Percentiles rank a stretch among this genome's conserved stretches.
phyloP scores from a whole-genome alignment of 768 basidiomycete genomes.

The Termitomyces sp. region DNA sequence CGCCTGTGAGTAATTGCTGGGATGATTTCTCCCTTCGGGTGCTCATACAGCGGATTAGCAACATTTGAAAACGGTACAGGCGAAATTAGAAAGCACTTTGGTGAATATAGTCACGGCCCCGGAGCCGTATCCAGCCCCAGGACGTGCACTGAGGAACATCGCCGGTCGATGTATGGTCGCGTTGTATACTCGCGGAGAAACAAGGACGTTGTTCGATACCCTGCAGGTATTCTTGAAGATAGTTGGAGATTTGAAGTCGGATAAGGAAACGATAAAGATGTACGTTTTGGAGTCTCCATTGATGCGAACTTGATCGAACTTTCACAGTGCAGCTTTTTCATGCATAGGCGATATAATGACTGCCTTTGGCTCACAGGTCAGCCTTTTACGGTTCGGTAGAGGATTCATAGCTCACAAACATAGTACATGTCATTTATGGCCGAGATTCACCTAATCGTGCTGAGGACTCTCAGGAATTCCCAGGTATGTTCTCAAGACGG shows the following conservation, averaged over 20 bases:
- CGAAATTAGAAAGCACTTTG: constrained; percentile 54
- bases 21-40: background rate
- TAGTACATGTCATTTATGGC: constrained; percentile 96
- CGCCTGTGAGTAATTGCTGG: constrained; percentile 41
- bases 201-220: constrained; percentile 82
- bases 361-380: constrained; percentile 76
- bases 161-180: constrained; percentile 71
- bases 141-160: constrained; percentile 78
- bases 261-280: constrained; percentile 65
- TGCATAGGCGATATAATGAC: constrained; percentile 89
- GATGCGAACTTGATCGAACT: constrained; percentile 7
- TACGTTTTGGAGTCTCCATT: constrained; percentile 27
- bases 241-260: constrained; percentile 63
- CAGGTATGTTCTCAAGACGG: constrained; percentile 41
- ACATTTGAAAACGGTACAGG: constrained; percentile 59
- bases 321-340: constrained; percentile 70
- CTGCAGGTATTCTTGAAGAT: constrained; percentile 73
- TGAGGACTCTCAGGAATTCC: constrained; percentile 71
- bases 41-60: constrained; percentile 38
- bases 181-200: constrained; percentile 78
- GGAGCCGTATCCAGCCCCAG: constrained; percentile 73
- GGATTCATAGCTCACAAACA: background rate
- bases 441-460: constrained; percentile 63
- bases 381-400: constrained; percentile 16
- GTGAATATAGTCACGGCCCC: constrained; percentile 64